Evolutionary conservation across 2,329 filamentous ascomycete species (phyloP), one percentile per base, ranked within the genome.

Genomic region (Xylariales sp.): DNA sequence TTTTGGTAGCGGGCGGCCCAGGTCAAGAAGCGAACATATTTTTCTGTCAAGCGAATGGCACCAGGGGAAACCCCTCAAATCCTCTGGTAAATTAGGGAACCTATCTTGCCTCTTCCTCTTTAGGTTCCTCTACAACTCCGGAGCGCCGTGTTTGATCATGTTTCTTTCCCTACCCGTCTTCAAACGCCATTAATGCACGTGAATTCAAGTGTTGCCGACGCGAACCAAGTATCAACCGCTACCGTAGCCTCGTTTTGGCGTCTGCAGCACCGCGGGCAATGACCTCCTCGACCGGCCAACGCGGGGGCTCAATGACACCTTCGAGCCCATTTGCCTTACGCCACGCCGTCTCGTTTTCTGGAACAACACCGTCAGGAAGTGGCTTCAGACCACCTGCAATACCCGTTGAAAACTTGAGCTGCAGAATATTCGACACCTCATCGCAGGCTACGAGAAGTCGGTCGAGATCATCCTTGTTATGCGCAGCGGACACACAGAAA

Each of bases 401-500:
- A 73, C 96, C 96, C 14, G 93, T 97, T n/a, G 94, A 97, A 82
- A 97, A 97, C 83, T 97, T 98, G 78, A 99, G 86, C 81, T 98
- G 94, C 64, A 99, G 83, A 28, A 97, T 87, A 72, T 97, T 93
- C 65, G 95, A 94, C 64, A 97, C 90, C 80, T 98, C 93, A 77
- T 98, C 93, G 76, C 95, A 98, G 16, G 96, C 96, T 4, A 89
- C 86, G 58, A 99, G 84, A 67, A 99, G 83, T 56, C 95, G 90
- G 80, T 99, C 96, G 75, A 99, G 87, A 79, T 99, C 96, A 58
- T 99, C 96, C 84, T 99, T 99, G 81, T 97, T 99, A 84, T 99
- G 96, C 1, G 96, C 93, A 1, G 96, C 90, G 3, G 94, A 97
- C 61, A 99, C 90, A 79, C 96, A 99, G 88, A 99, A 97, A 55